Base-by-base conservation (phyloP, 306 rosid genomes). In the Oemleria cerasiformis region DNA sequence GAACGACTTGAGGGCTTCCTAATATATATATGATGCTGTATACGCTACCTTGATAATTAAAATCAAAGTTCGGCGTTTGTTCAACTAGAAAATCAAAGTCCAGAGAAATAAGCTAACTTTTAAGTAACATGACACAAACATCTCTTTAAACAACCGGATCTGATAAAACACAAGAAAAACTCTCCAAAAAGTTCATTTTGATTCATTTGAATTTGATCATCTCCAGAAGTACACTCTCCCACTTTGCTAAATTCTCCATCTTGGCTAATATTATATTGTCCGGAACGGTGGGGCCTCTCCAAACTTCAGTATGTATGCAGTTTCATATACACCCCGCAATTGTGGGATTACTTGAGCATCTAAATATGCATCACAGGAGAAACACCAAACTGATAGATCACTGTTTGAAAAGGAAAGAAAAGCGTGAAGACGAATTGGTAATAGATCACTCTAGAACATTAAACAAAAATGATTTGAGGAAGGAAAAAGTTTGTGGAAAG, bases 351-450 rank as follows among this genome's bases (percentile, higher is more conserved):
- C 70, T 71, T 86, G 89, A 47, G 94, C 91, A 77, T 93, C 96
- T 73, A 93, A 87, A 68, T 93, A 91, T 10, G 96, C 96, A 21
- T 87, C 91, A 23, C 96, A 91, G 42, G 87, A 84, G 88, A 88
- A 93, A 59, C 98, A 93, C 97, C 96, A 93, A 14, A 89, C 90
- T 0, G 98, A 93, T 58, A 89, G 63, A 16, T 49, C 54, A 49
- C 54, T 49, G 54, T 5, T 49, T 15, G 70, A 56, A 73, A 76
- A 75, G 40, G 10, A 25, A n/a, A 47, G 8, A 47, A 47, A 49
- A 57, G 38, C 13, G 39, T 42, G 21, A 40, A 43, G 34, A 21
- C n/a, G 0, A 64, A 42, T 11, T 11, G 20, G 44, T 23, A 61
- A 64, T 6, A 20, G 3, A 41, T 8, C 53, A 70, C 13, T 0